Percentiles rank a stretch among this genome's conserved stretches.
phyloP scores from a whole-genome alignment of 768 basidiomycete species.

The Boletus tomentosulus region DNA sequence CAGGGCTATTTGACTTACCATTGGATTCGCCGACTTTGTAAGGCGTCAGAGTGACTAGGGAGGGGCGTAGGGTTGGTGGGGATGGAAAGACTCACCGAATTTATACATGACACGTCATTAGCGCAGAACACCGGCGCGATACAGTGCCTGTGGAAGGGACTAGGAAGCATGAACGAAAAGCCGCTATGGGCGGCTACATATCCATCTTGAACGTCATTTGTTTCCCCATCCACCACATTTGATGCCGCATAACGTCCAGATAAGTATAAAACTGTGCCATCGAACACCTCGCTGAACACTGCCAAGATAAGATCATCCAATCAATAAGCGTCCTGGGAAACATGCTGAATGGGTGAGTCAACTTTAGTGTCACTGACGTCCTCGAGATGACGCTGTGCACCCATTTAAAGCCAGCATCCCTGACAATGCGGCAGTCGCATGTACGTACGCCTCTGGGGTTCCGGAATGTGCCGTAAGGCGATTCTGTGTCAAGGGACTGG shows the following conservation, averaged over 20 bases:
- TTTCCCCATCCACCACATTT: neutral
- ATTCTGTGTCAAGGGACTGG: neutral
- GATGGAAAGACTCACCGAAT: neutral
- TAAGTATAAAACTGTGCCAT: constrained; percentile 1
- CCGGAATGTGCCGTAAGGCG: constrained; percentile 3
- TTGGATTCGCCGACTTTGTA: neutral
- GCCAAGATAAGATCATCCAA: constrained; percentile 11
- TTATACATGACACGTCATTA: constrained; percentile 14
- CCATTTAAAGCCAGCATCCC: neutral
- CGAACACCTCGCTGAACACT: neutral
- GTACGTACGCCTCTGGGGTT: constrained; percentile 1
- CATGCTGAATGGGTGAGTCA: constrained; percentile 18
- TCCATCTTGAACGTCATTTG: neutral
- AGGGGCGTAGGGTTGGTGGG: constrained; percentile 4
- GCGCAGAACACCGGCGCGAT: neutral
- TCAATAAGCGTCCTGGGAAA: constrained; percentile 4
- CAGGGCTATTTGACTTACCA: constrained; percentile 9
- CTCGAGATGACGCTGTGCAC: constrained; percentile 4
- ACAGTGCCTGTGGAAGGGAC: neutral
- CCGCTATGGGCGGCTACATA: constrained; percentile 17
- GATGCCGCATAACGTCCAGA: neutral
- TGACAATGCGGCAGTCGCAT: constrained; percentile 17
- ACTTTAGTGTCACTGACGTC: constrained; percentile 8
- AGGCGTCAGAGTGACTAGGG: neutral
- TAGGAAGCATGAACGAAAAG: neutral